Evolutionary conservation across 768 basidiomycete species (phyloP), one percentile per base, ranked within the genome.

Genomic region (Coprinopsis cinerea): DNA sequence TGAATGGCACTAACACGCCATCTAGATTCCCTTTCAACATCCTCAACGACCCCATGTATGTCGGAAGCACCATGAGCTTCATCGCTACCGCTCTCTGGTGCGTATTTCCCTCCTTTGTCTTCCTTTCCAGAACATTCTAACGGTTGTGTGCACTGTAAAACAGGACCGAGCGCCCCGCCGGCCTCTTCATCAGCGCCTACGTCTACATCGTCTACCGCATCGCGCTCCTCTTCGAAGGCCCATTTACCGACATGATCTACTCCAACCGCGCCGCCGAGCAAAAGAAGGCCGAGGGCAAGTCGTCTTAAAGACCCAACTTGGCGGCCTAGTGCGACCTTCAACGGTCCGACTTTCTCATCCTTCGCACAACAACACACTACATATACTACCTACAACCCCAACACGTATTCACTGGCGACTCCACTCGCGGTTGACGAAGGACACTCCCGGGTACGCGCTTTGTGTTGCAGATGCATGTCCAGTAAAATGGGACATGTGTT

Each of bases 31-130:
- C 95, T 0, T 99, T 97, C 76, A 95, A 95, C 63, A 77, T 96
- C 41, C 74, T 94, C 35, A 75, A 80, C 17, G 86, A 96, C 65
- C 95, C 95, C 0, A 99, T 99, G 95, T 98, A 99, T 62, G 88
- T 92, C 40, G 95, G 95, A 6, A 92, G 87, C 61, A 93, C 92
- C 4, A 70, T 99, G 71, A 89, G 84, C 63, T 97, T 97, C 69
- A 68, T 80, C 30, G 94, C 83, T 18, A 83, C 81, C 1, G 87
- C 95, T 0, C 73, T 99, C 27, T 95, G 92, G 92, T 92, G 52
- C 59, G 84, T 64, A 28, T 22, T 40, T 26, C 7, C 11, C 32
- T 42, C 39, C 9, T 18, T 32, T 18, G 18, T 17, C 6, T 35
- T 42, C 28, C 28, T 39, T 41, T 51, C 14, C n/a, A 5, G 37